A percentile compares a stretch with the other conserved stretches of the same genome.
These are phyloP conservation scores for Oryza officinalis DNA, from an alignment of 176 grass and related monocot genomes.

Conservation along the genomic window DNA sequence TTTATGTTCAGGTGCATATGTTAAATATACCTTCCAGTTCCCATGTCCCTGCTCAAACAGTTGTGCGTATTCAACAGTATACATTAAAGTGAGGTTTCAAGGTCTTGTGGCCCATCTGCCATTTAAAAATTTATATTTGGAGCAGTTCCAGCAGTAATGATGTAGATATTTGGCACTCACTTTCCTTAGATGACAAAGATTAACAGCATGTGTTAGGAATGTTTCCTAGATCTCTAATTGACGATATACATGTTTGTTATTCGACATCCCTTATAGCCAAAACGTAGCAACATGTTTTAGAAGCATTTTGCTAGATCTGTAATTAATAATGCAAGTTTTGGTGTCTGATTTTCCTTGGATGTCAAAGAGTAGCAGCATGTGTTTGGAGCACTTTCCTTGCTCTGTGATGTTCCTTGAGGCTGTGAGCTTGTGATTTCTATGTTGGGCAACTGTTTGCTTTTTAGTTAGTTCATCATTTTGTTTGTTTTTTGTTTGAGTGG, in stretches of 20 bases:
- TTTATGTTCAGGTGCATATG: conserved; percentile 3
- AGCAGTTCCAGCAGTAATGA: not conserved
- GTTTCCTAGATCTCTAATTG: not conserved
- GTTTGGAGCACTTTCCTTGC: not conserved
- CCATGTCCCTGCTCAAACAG: not conserved
- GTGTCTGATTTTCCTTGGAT: not conserved
- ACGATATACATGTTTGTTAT: not conserved
- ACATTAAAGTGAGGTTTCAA: conserved; percentile 3
- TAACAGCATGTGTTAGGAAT: not conserved
- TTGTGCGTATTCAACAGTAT: not conserved
- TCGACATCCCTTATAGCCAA: not conserved
- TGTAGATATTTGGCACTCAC: not conserved
- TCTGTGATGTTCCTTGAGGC: not conserved
- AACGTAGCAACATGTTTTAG: not conserved
- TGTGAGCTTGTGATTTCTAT: not conserved
- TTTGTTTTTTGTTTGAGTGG: not conserved
- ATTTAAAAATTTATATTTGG: not conserved
- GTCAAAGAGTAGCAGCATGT: not conserved
- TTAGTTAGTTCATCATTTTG: not conserved
- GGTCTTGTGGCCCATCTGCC: not conserved
- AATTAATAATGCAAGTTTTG: not conserved
- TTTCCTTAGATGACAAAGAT: not conserved
- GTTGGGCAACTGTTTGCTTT: not conserved
- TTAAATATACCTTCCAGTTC: not conserved
- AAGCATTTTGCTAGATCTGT: not conserved